Evolutionary conservation across 1,139 yeast species (phyloP).

Genomic region (Pichia sp.): DNA sequence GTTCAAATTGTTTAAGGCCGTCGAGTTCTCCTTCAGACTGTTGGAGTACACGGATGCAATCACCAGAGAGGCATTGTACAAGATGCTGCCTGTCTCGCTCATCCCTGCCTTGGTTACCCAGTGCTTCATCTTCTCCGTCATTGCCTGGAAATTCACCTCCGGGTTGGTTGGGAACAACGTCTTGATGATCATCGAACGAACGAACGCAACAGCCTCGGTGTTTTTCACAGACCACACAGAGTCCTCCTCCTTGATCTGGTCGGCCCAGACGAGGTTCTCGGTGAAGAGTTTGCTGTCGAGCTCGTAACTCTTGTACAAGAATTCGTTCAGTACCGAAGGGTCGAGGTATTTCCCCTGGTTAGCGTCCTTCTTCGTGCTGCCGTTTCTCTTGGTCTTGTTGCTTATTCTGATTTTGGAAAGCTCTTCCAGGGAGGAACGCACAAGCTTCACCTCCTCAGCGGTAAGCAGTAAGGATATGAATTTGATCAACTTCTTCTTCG

Average conservation of each 20-base stretch:
- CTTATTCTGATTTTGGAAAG: slow-evolving; percentile 14
- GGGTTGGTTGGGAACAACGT: not conserved
- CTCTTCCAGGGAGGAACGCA: slow-evolving; percentile 10
- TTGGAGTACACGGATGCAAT: slow-evolving; percentile 17
- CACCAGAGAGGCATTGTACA: slow-evolving; percentile 14
- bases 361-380: not conserved
- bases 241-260: slow-evolving; percentile 14
- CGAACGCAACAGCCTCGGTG: slow-evolving; percentile 25
- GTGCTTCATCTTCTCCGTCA: slow-evolving; percentile 17
- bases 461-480: slow-evolving; percentile 33
- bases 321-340: slow-evolving; percentile 23
- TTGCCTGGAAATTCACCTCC: slow-evolving; percentile 17
- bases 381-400: too few species aligned
- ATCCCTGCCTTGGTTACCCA: slow-evolving; percentile 18
- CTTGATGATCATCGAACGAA: slow-evolving; percentile 24
- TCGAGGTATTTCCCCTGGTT: slow-evolving; percentile 9
- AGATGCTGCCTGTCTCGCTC: slow-evolving; percentile 13
- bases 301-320: slow-evolving; percentile 26
- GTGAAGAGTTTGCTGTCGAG: slow-evolving; percentile 20
- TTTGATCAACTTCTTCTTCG: slow-evolving; percentile 32
- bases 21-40: slow-evolving; percentile 11
- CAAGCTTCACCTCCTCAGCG: slow-evolving; percentile 30
- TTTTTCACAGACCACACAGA: slow-evolving; percentile 18
- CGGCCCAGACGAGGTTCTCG: slow-evolving; percentile 18
- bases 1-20: slow-evolving; percentile 7